phyloP scores from a whole-genome alignment of 345 rosid species.

The Moricandia moricandioides region DNA sequence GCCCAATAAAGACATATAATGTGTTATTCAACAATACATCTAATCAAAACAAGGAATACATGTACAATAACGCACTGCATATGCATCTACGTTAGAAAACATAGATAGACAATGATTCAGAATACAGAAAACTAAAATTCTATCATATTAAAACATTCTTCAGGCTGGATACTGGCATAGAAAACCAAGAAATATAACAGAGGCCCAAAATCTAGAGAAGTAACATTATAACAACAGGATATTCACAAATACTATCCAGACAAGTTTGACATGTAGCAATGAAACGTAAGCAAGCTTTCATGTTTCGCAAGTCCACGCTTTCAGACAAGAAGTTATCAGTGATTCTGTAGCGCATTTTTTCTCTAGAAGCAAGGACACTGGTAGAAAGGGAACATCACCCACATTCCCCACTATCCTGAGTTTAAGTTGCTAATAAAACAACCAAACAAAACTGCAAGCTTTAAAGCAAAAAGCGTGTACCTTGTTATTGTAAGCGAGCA shows the following conservation, averaged over 20 bases:
- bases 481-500: conserved; percentile 81
- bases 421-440: not conserved
- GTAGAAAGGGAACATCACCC: not conserved
- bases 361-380: not conserved
- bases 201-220: not conserved
- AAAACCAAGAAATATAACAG: not conserved
- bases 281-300: conserved; percentile 10
- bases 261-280: conserved; percentile 1
- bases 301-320: not conserved
- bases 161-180: not conserved
- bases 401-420: not conserved
- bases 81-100: not conserved
- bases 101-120: not conserved
- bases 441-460: conserved; percentile 1
- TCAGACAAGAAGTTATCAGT: not conserved
- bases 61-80: not conserved
- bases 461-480: conserved; percentile 40
- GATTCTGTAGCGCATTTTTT: not conserved
- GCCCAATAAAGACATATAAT: conserved; percentile 26
- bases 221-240: not conserved
- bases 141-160: not conserved
- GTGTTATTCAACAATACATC: not conserved
- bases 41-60: conserved; percentile 2
- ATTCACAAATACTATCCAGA: not conserved
- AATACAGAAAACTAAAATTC: not conserved